These are phyloP conservation scores for Clarireedia sp. DNA, from an alignment of 2,329 filamentous ascomycete genomes.

Conservation along the genomic window DNA sequence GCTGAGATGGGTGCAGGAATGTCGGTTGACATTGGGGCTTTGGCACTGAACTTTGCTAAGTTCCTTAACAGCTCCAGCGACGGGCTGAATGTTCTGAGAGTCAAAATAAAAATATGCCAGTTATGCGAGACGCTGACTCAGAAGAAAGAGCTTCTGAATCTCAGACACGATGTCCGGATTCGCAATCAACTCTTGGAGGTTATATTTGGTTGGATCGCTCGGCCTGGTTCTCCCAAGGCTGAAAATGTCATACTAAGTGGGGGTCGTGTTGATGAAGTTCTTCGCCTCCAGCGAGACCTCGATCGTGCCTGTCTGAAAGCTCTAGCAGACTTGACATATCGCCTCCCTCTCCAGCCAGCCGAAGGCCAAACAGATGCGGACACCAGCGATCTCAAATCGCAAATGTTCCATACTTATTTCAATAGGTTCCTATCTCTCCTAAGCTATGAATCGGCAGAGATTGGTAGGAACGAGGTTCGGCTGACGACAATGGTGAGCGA, in stretches of 20 bases:
- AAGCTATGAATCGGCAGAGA: conserved; percentile 46
- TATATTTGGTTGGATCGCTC: conserved; percentile 60
- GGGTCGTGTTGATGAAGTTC: conserved; percentile 47
- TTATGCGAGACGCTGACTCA: conserved; percentile 57
- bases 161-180: conserved; percentile 61
- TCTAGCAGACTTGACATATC: conserved; percentile 58
- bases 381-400: conserved; percentile 59
- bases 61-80: conserved; percentile 54
- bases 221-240: conserved; percentile 46
- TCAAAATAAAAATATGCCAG: conserved; percentile 64
- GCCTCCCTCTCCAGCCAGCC: conserved; percentile 56
- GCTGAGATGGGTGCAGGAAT: conserved; percentile 55
- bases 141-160: conserved; percentile 59
- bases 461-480: conserved; percentile 36
- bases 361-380: conserved; percentile 59
- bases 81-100: conserved; percentile 46
- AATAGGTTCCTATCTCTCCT: conserved; percentile 60
- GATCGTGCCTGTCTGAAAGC: conserved; percentile 58
- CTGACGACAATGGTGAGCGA: conserved; percentile 38
- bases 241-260: conserved; percentile 30
- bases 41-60: conserved; percentile 59
- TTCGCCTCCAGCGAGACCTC: conserved; percentile 54
- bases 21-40: conserved; percentile 54
- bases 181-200: conserved; percentile 61
- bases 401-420: conserved; percentile 67